Percentiles rank a stretch among this genome's conserved stretches.
Conservation (phyloP, 129 eudicot genomes). For the Chrysanthemum seticuspe region DNA sequence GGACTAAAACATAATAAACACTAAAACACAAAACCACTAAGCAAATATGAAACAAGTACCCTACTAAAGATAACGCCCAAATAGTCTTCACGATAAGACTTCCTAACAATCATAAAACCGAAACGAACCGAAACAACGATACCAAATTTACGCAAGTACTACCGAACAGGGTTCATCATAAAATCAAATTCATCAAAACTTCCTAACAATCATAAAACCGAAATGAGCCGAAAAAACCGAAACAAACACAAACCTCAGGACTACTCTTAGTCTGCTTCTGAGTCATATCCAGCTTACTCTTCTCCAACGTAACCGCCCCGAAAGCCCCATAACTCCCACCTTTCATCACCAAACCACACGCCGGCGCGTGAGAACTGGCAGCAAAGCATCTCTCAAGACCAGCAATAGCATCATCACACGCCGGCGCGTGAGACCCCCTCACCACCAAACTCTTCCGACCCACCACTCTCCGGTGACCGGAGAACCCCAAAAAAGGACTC, state of each 20-base stretch:
- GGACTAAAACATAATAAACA: not conserved
- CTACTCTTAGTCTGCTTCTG: slow-evolving; percentile 61
- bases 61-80: too few species aligned
- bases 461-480: slow-evolving; percentile 23
- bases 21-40: not conserved
- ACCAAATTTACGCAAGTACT: too few species aligned
- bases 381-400: slow-evolving; percentile 65
- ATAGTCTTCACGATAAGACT: too few species aligned
- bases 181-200: too few species aligned
- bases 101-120: too few species aligned
- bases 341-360: slow-evolving; percentile 62
- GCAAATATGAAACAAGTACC: not conserved
- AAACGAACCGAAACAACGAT: too few species aligned
- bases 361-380: not conserved
- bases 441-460: slow-evolving; percentile 35
- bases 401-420: slow-evolving; percentile 51
- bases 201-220: too few species aligned
- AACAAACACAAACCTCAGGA: slow-evolving; percentile 53
- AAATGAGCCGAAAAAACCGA: too few species aligned
- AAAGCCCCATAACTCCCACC: slow-evolving; percentile 58
- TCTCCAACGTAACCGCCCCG: slow-evolving; percentile 72
- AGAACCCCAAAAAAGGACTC: slow-evolving; percentile 32
- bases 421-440: slow-evolving; percentile 44
- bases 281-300: slow-evolving; percentile 64
- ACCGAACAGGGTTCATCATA: too few species aligned